These are phyloP conservation scores for Penicillium coffeae DNA, from an alignment of 495 filamentous ascomycete species.

Conservation along the genomic window DNA sequence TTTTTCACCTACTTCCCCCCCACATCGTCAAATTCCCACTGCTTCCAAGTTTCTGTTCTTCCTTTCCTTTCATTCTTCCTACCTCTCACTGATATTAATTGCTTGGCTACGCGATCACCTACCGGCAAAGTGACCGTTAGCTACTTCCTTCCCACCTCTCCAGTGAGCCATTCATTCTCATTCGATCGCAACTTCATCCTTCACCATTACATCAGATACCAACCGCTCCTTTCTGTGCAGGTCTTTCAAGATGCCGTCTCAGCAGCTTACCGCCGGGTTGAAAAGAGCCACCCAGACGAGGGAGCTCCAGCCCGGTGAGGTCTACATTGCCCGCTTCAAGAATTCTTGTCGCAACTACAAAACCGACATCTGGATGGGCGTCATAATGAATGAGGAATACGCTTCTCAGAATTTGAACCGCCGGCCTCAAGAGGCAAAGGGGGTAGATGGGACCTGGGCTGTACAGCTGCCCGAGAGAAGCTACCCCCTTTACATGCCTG, in stretches of 20 bases:
- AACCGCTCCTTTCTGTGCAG: no score
- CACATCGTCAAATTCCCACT: no score
- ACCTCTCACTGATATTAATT: no score
- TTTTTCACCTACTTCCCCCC: no score
- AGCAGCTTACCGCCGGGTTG: background rate
- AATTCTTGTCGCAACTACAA: constrained; percentile 6
- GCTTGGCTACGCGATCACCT: no score
- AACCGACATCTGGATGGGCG: constrained; percentile 16
- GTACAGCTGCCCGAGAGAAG: constrained; percentile 2
- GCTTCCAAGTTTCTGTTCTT: no score
- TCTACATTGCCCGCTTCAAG: constrained; percentile 15
- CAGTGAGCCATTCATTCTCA: no score
- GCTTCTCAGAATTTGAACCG: constrained; percentile 1
- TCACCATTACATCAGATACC: no score
- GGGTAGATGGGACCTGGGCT: constrained; percentile 5
- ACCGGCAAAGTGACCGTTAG: no score
- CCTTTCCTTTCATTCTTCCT: no score
- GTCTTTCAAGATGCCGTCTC: background rate
- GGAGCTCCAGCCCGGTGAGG: constrained; percentile 8
- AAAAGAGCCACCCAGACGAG: background rate
- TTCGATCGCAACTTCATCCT: background rate
- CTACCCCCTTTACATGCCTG: constrained; percentile 17
- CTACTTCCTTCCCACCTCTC: no score
- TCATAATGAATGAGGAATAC: constrained; percentile 5
- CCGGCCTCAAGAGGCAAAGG: constrained; percentile 5